Evolutionary conservation across 257 asterid species (phyloP), one percentile per base, ranked within the genome.

Genomic region (Prunella vulgaris): DNA sequence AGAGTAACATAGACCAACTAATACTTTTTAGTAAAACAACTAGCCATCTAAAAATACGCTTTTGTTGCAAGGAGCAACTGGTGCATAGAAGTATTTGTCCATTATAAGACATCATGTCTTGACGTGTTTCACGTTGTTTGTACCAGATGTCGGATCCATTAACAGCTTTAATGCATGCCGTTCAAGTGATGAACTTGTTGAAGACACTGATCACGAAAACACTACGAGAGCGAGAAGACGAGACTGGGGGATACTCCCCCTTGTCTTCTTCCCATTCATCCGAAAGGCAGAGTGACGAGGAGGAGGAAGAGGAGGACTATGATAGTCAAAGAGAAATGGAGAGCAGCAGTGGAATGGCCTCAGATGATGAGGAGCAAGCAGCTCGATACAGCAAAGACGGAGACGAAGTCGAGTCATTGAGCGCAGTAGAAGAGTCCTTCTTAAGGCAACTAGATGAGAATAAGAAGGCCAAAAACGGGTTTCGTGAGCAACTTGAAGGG

Each of bases 121-220:
- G 64, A 27, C 60, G 13, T 56, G 35, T 5, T 5, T 13, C 22
- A 12, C 7, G 1, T 60, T 28, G 5, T 27, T 8, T 59, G 14
- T 46, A n/a, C 35, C 76, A 94, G 99, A 91, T 94, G 99, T 85
- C 98, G 7, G 97, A 94, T 85, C 99, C 97, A 7, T 76, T 94
- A 76, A 91, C 98, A 7, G 98, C 99, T 59, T 90, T 94, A 12
- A 94, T 94, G 97, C 99, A 94, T 3, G 98, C 99, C 0, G 98
- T 91, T 25, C 99, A 94, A 89, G 98, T 94, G 62, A 91, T 94
- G 99, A 94, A 94, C 86, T 79, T 94, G 76, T 76, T 94, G 69
- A 94, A 94, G 80, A 86, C 92, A 42, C 86, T 94, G 66, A 94
- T 94, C 77, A 81, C 77, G 66, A 91, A 77, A 69, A 85, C 93